These are phyloP conservation scores for Epichloe sibirici DNA, from an alignment of 2,329 filamentous ascomycete genomes.

Conservation along the genomic window DNA sequence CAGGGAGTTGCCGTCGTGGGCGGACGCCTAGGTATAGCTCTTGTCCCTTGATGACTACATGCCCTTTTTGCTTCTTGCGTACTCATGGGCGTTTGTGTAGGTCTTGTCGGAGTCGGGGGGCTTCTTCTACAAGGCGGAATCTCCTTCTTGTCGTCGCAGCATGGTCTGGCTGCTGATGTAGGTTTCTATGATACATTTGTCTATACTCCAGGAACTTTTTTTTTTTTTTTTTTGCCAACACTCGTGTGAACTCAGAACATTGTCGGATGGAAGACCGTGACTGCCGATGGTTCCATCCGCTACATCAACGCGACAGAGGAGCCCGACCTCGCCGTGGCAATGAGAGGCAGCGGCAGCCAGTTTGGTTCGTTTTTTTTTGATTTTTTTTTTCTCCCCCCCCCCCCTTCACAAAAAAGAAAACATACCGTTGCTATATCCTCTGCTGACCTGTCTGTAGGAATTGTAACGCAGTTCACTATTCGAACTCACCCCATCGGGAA, in stretches of 20 bases:
- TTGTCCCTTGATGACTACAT: not conserved
- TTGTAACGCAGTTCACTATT: not conserved
- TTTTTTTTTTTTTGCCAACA: too few species aligned
- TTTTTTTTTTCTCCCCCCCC: too few species aligned
- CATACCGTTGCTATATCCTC: too few species aligned
- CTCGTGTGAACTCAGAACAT: constrained; percentile 7
- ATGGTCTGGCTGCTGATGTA: not conserved
- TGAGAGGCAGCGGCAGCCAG: constrained; percentile 17
- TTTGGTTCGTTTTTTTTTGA: constrained; percentile 11
- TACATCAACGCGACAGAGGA: constrained; percentile 14
- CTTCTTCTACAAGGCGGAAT: not conserved
- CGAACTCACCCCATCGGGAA: not conserved
- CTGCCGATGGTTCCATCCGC: constrained; percentile 14
- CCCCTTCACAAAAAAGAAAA: too few species aligned
- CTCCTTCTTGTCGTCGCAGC: not conserved
- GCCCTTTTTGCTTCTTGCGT: too few species aligned
- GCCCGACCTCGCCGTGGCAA: constrained; percentile 15
- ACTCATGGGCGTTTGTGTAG: not conserved
- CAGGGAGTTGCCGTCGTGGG: constrained; percentile 22
- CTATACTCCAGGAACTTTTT: too few species aligned
- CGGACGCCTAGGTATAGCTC: constrained; percentile 7
- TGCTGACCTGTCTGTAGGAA: not conserved
- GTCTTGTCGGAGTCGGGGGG: not conserved
- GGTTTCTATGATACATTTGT: not conserved
- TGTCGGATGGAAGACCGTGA: constrained; percentile 16